A percentile compares a stretch with the other conserved stretches of the same genome.
Conservation (phyloP, 2,329 filamentous ascomycete species). For the Colletotrichum cereale region DNA sequence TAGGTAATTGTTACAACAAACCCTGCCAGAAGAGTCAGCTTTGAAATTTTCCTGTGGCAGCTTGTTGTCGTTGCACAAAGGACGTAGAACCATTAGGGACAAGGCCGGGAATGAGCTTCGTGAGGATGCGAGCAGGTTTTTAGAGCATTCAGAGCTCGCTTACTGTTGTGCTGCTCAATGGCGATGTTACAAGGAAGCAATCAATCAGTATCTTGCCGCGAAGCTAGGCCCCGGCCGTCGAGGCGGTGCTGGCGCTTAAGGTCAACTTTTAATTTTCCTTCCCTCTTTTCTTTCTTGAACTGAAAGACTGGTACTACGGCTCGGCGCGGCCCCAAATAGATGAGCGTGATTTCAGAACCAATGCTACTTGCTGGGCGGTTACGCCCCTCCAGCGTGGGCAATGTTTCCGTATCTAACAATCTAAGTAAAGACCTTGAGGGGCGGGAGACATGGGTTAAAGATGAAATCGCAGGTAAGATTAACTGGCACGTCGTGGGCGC, state of each 20-base stretch:
- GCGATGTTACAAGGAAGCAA: not conserved
- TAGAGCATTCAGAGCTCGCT: not conserved
- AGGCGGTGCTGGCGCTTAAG: conserved; percentile 28
- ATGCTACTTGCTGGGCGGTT: not conserved
- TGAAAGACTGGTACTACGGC: not conserved
- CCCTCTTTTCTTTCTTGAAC: too few relatives aligned
- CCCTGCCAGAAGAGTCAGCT: not conserved
- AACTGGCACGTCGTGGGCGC: conserved; percentile 19
- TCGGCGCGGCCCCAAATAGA: not conserved
- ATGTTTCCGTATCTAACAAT: not conserved
- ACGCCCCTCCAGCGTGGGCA: not conserved
- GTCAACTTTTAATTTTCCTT: not conserved
- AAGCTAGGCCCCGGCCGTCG: not conserved
- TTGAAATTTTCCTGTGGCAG: not conserved
- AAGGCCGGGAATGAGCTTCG: not conserved
- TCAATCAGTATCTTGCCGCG: not conserved
- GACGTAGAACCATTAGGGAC: not conserved
- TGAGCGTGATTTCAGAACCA: not conserved
- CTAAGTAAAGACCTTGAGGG: not conserved
- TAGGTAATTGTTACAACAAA: not conserved
- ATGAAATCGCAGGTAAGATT: conserved; percentile 8
- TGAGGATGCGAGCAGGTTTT: not conserved
- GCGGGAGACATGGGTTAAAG: not conserved
- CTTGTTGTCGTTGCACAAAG: not conserved
- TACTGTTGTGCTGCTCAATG: not conserved